These are phyloP conservation scores for Parasitella parasitica DNA, from an alignment of 371 early-diverging fungal genomes.

Conservation along the genomic window DNA sequence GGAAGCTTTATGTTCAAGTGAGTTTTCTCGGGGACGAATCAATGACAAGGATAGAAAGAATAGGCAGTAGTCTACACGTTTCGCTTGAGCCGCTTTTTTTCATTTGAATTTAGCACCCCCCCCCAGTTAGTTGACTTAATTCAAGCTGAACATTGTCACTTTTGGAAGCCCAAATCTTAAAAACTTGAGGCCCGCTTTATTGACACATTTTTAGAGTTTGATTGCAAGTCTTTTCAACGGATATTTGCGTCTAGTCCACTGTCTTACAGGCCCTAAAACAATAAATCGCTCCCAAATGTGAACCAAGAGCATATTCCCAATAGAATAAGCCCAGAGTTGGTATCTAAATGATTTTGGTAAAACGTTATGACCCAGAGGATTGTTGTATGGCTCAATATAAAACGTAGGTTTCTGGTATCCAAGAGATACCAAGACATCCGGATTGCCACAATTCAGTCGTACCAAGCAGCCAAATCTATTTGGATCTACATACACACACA, in stretches of 20 bases:
- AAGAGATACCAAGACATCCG: slow-evolving; percentile 41
- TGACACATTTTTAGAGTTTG: not conserved
- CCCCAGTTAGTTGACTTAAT: no score
- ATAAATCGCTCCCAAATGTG: slow-evolving; percentile 39
- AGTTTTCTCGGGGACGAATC: no score
- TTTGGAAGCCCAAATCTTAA: no score
- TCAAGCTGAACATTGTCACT: no score
- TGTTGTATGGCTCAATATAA: slow-evolving; percentile 61
- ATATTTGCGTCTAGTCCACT: slow-evolving; percentile 19
- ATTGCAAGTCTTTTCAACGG: slow-evolving; percentile 17
- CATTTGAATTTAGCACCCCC: no score
- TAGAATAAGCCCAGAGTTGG: slow-evolving; percentile 48
- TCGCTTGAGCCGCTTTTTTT: no score
- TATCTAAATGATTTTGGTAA: slow-evolving; percentile 64
- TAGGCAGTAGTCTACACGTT: no score
- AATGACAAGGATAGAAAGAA: no score
- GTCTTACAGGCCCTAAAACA: slow-evolving; percentile 39
- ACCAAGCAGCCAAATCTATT: slow-evolving; percentile 69
- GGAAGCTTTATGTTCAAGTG: no score
- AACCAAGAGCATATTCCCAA: slow-evolving; percentile 34
- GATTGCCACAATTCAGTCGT: slow-evolving; percentile 73
- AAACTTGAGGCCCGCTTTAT: no score
- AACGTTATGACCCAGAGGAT: slow-evolving; percentile 67
- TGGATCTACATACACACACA: slow-evolving; percentile 48
- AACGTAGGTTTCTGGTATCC: slow-evolving; percentile 55